Evolutionary conservation across 768 basidiomycete genomes (phyloP).

Genomic region (Tricholoma bakamatsutake): DNA sequence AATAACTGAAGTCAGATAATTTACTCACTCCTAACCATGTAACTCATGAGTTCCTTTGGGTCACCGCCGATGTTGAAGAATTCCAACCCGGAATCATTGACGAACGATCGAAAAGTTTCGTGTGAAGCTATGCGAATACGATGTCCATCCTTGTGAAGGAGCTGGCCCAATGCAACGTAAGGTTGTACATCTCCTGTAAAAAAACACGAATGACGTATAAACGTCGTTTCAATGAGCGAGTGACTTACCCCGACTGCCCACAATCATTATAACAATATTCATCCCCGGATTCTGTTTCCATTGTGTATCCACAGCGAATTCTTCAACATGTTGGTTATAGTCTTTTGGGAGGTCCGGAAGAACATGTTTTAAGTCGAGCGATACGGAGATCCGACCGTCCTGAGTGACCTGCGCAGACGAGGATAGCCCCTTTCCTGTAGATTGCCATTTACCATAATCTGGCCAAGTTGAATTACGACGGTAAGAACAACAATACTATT

Average conservation of each 20-base stretch:
- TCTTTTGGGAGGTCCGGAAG: constrained; percentile 46
- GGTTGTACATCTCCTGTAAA: constrained; percentile 59
- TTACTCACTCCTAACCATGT: constrained; percentile 62
- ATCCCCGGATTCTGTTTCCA: constrained; percentile 35
- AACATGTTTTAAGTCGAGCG: constrained; percentile 41
- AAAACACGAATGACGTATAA: not conserved
- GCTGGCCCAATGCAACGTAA: constrained; percentile 51
- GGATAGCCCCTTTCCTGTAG: constrained; percentile 31
- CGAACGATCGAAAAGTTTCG: constrained; percentile 51
- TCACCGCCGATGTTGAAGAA: constrained; percentile 59
- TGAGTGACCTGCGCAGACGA: constrained; percentile 34
- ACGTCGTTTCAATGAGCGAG: not conserved
- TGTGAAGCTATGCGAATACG: constrained; percentile 59
- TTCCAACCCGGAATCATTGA: constrained; percentile 45
- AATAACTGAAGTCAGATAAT: not conserved
- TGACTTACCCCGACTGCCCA: constrained; percentile 52
- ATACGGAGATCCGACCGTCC: constrained; percentile 44
- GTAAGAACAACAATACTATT: not conserved
- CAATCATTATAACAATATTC: constrained; percentile 63
- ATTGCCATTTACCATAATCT: constrained; percentile 35
- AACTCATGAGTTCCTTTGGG: constrained; percentile 62
- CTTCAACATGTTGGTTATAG: constrained; percentile 39
- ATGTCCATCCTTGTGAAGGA: constrained; percentile 45
- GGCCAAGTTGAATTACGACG: not conserved
- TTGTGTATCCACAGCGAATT: constrained; percentile 40